Evolutionary conservation across 768 basidiomycete genomes (phyloP).

Genomic region (Suillus occidentalis): DNA sequence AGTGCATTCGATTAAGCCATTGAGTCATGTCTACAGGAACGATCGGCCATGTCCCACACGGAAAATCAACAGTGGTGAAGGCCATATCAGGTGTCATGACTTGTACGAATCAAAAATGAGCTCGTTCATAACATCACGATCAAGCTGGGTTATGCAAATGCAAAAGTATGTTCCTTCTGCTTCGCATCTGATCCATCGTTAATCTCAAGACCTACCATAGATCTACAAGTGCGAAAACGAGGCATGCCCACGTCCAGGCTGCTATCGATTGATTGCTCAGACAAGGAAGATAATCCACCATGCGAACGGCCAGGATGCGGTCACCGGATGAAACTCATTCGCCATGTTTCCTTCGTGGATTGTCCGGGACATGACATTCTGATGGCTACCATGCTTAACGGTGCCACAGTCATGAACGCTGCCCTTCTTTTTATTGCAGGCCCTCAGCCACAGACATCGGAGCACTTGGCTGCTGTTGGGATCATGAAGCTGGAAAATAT

Average conservation of each 20-base stretch:
- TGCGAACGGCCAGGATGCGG: constrained; percentile 95
- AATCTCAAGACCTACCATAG: constrained; percentile 39
- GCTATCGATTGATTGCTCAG: constrained; percentile 91
- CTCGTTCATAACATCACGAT: constrained; percentile 99
- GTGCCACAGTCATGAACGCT: constrained; percentile 99
- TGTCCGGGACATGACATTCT: constrained; percentile 98
- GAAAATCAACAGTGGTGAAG: constrained; percentile 95
- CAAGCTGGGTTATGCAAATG: constrained; percentile 98
- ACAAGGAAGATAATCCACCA: constrained; percentile 91
- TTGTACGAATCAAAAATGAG: constrained; percentile 98
- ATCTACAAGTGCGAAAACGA: constrained; percentile 98
- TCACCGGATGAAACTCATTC: constrained; percentile 84
- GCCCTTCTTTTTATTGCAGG: constrained; percentile 94
- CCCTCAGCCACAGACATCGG: constrained; percentile 97
- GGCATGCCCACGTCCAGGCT: constrained; percentile 90
- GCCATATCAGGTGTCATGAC: constrained; percentile 99
- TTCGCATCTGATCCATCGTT: constrained; percentile 10
- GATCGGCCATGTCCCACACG: constrained; percentile 98
- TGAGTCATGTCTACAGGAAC: constrained; percentile 59
- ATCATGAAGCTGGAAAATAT: constrained; percentile 99
- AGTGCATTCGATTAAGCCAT: neutral
- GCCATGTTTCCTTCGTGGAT: constrained; percentile 99
- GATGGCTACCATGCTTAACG: constrained; percentile 99
- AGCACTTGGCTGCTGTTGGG: constrained; percentile 97
- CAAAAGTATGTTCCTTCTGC: constrained; percentile 67